These are phyloP conservation scores for Naganishia randhawae DNA, from an alignment of 768 basidiomycete species.

Conservation along the genomic window DNA sequence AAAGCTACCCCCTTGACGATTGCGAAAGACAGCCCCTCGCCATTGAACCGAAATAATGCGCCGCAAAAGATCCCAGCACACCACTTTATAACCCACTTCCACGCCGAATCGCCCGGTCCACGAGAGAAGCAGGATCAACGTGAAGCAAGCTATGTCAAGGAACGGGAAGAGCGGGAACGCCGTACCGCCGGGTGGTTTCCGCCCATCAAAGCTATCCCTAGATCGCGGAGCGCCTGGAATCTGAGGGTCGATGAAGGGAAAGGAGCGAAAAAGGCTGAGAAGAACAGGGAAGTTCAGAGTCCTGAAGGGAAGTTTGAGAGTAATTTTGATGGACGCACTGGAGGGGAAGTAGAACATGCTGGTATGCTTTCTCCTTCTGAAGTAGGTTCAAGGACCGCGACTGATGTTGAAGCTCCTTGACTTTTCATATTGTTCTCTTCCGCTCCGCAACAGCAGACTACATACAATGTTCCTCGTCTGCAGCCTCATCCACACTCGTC, in stretches of 20 bases:
- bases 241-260: conserved; percentile 13
- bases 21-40: background rate
- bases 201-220: conserved; percentile 3
- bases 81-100: conserved; percentile 15
- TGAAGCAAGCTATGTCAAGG: background rate
- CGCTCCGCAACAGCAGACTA: background rate
- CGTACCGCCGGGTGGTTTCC: conserved; percentile 10
- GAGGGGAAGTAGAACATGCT: background rate
- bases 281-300: background rate
- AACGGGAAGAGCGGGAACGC: conserved; percentile 2
- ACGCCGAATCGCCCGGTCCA: background rate
- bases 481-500: conserved; percentile 1
- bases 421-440: background rate
- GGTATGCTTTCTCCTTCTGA: background rate
- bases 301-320: background rate
- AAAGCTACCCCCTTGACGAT: background rate
- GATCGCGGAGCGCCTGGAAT: conserved; percentile 14
- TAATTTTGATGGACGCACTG: background rate
- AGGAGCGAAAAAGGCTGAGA: background rate
- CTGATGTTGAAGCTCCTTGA: background rate
- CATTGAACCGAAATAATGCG: background rate
- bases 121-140: background rate
- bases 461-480: background rate
- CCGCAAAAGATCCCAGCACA: background rate
- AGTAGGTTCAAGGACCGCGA: background rate